phyloP scores from a whole-genome alignment of 2,329 filamentous ascomycete species.

The Neopestalotiopsis sp. region DNA sequence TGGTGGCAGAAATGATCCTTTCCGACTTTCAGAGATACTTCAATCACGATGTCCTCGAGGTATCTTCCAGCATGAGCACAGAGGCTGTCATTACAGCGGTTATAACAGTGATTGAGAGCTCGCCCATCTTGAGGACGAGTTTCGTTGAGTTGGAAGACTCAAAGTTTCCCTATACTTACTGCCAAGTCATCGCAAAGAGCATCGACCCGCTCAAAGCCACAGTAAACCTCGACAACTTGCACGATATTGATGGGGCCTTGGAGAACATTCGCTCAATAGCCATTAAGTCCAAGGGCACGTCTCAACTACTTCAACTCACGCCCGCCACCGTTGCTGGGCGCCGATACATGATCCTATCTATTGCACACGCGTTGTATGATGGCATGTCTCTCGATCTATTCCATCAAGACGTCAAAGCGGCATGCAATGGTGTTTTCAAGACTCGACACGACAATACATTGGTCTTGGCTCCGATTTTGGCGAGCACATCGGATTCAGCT shows the following conservation, averaged over 20 bases:
- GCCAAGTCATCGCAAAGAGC: conserved; percentile 50
- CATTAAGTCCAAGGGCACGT: conserved; percentile 38
- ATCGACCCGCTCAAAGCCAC: conserved; percentile 26
- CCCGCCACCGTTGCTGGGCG: conserved; percentile 41
- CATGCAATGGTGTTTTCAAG: conserved; percentile 58
- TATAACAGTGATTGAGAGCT: conserved; percentile 59
- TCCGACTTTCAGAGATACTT: conserved; percentile 81
- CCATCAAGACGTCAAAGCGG: conserved; percentile 71
- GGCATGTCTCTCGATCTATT: conserved; percentile 82
- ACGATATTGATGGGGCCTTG: conserved; percentile 43
- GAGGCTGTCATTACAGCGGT: conserved; percentile 66
- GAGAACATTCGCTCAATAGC: conserved; percentile 45
- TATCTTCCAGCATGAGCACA: conserved; percentile 61
- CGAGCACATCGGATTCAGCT: conserved; percentile 48
- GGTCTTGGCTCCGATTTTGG: conserved; percentile 61
- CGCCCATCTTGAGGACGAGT: conserved; percentile 76
- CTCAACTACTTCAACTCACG: conserved; percentile 55
- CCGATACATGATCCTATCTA: conserved; percentile 66
- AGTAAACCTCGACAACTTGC: conserved; percentile 32
- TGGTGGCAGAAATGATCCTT: conserved; percentile 81
- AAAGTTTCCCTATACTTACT: conserved; percentile 54
- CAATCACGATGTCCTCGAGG: conserved; percentile 78
- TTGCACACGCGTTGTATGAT: conserved; percentile 89
- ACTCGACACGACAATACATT: conserved; percentile 54
- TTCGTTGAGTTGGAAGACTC: conserved; percentile 73